phyloP scores from a whole-genome alignment of 1,139 yeast genomes.

The Hansenula sp. region DNA sequence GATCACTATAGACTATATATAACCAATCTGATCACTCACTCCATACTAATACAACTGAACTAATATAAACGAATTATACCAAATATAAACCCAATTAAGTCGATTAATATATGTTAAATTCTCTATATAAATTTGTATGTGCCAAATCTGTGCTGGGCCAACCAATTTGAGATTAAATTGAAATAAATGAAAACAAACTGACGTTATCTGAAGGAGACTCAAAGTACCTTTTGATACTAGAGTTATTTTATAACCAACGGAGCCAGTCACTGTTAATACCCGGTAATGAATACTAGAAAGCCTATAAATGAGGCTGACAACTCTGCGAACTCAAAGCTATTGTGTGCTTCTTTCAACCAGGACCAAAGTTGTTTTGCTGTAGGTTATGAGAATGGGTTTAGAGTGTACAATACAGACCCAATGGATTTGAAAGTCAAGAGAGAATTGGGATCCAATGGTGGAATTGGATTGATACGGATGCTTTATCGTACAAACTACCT shows the following conservation, averaged over 20 bases:
- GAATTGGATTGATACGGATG: slow-evolving; percentile 77
- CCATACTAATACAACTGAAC: no score
- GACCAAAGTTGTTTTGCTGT: slow-evolving; percentile 88
- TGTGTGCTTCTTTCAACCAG: slow-evolving; percentile 74
- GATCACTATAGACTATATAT: no score
- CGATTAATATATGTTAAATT: no score
- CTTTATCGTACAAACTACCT: slow-evolving; percentile 85
- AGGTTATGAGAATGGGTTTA: slow-evolving; percentile 76
- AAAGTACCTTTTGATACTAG: no score
- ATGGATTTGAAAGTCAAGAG: slow-evolving; percentile 74
- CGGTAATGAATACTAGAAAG: slow-evolving; percentile 17
- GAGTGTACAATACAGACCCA: slow-evolving; percentile 87
- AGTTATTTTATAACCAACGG: no score
- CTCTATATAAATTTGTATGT: no score
- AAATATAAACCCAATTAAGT: no score
- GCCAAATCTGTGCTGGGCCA: neutral
- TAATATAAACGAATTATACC: no score
- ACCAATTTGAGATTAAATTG: neutral
- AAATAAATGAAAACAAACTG: neutral
- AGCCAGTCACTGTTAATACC: neutral
- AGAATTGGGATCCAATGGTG: slow-evolving; percentile 41
- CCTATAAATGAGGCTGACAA: slow-evolving; percentile 12
- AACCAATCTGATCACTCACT: no score
- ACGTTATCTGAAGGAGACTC: no score
- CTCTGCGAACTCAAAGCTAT: slow-evolving; percentile 31